A percentile compares a stretch with the other conserved stretches of the same genome.
Conservation (phyloP, 768 basidiomycete species). For the Auricularia cornea region DNA sequence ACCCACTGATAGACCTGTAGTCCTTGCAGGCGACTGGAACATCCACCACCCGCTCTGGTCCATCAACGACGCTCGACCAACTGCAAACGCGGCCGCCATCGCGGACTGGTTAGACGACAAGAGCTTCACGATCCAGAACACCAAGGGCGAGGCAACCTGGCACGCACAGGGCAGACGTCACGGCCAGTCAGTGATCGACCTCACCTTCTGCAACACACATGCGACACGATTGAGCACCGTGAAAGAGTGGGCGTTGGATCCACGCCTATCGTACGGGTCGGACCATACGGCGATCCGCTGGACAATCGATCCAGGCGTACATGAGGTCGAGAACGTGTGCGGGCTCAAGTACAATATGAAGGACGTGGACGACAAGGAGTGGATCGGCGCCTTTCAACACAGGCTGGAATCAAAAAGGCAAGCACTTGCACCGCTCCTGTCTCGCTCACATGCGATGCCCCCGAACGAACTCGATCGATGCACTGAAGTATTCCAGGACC, state of each 20-base stretch:
- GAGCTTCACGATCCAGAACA: not conserved
- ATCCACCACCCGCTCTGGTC: slow-evolving; percentile 13
- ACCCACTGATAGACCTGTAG: slow-evolving; percentile 10
- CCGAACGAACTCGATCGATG: no score
- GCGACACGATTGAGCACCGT: not conserved
- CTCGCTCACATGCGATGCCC: no score
- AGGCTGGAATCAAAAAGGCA: no score
- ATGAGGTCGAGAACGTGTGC: no score
- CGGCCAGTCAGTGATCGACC: not conserved
- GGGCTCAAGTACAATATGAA: no score
- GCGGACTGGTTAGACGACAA: not conserved
- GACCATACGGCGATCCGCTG: slow-evolving; percentile 5
- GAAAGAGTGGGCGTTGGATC: slow-evolving; percentile 2
- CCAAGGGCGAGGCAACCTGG: not conserved
- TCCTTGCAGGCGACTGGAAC: slow-evolving; percentile 22
- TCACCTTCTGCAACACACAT: not conserved
- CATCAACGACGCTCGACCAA: slow-evolving; percentile 14
- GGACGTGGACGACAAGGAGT: no score
- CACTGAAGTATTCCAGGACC: no score
- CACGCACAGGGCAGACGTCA: not conserved
- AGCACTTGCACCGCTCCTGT: no score
- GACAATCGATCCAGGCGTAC: no score
- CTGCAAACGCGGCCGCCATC: slow-evolving; percentile 7
- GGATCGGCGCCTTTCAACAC: no score
- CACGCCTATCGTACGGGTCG: not conserved